Percentiles rank a stretch among this genome's conserved stretches.
phyloP scores from a whole-genome alignment of 1,284 basidiomycete species.

The Rhodotorula sp. region DNA sequence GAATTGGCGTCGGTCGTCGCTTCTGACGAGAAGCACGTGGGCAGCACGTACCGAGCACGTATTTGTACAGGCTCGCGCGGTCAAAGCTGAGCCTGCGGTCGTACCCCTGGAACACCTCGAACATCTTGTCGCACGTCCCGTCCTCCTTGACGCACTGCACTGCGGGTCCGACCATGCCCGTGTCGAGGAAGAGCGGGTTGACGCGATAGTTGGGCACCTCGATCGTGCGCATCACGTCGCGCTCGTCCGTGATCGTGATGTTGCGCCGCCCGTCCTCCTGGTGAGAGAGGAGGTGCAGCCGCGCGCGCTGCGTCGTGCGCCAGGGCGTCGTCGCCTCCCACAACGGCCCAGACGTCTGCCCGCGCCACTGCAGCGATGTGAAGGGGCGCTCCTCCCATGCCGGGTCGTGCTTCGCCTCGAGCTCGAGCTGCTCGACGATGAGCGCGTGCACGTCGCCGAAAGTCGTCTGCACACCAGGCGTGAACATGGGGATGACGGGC shows the following conservation, averaged over 20 bases:
- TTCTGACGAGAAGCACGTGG: no score
- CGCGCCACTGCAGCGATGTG: constrained; percentile 40
- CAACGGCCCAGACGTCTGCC: constrained; percentile 41
- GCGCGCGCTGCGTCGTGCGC: constrained; percentile 40
- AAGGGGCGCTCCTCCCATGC: constrained; percentile 43
- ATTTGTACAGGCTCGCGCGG: constrained; percentile 42
- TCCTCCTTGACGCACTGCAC: constrained; percentile 46
- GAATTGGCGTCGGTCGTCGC: background rate
- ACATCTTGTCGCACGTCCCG: constrained; percentile 43
- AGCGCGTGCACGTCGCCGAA: constrained; percentile 43
- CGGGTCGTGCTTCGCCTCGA: constrained; percentile 39
- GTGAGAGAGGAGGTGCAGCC: constrained; percentile 40
- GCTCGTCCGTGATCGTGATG: constrained; percentile 38
- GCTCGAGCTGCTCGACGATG: constrained; percentile 45
- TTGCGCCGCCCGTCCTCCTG: constrained; percentile 34
- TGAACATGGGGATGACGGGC: constrained; percentile 43
- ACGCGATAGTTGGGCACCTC: constrained; percentile 40
- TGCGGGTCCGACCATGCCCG: constrained; percentile 45
- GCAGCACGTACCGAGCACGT: constrained; percentile 32
- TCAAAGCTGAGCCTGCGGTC: constrained; percentile 42
- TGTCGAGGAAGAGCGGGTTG: constrained; percentile 42
- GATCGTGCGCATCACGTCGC: constrained; percentile 29
- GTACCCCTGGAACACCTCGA: constrained; percentile 41
- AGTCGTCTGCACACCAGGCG: constrained; percentile 44
- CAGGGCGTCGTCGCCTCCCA: constrained; percentile 41